These are phyloP conservation scores for Peronospora destructor DNA, from an alignment of 352 stramenopile genomes.

Conservation along the genomic window DNA sequence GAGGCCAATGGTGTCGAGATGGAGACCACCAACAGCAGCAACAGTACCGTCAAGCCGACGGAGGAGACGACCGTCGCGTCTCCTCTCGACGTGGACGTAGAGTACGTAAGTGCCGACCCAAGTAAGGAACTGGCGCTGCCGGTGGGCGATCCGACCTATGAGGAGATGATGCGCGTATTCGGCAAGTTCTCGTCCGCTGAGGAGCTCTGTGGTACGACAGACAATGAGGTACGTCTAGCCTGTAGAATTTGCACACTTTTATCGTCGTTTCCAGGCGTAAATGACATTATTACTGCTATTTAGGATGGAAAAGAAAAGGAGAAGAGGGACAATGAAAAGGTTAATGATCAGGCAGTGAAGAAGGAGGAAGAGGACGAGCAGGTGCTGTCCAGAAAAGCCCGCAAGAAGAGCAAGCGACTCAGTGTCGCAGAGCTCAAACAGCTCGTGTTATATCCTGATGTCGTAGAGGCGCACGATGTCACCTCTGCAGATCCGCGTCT, in stretches of 20 bases:
- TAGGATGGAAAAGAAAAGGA: constrained; percentile 26
- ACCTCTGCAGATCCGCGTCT: constrained; percentile 93
- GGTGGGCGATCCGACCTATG: constrained; percentile 59
- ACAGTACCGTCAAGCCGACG: neutral
- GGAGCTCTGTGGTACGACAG: constrained; percentile 57
- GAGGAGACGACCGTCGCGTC: constrained; percentile 2
- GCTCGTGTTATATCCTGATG: constrained; percentile 86
- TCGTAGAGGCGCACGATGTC: constrained; percentile 96
- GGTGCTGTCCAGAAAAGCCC: constrained; percentile 86
- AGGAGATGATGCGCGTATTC: constrained; percentile 87
- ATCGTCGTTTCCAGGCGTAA: neutral
- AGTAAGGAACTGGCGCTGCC: constrained; percentile 55
- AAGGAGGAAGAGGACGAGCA: constrained; percentile 34
- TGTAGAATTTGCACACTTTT: neutral
- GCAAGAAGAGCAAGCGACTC: constrained; percentile 90
- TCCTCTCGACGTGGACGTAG: constrained; percentile 53
- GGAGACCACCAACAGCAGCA: neutral
- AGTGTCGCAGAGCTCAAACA: constrained; percentile 96
- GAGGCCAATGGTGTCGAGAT: constrained; percentile 25
- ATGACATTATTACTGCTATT: constrained; percentile 3
- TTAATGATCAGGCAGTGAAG: constrained; percentile 21
- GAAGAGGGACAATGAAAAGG: constrained; percentile 15
- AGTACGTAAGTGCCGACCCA: constrained; percentile 78
- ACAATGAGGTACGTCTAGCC: constrained; percentile 35
- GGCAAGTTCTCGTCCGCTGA: constrained; percentile 78